These are phyloP conservation scores for Pulicaria dysenterica DNA, from an alignment of 129 eudicot species.

Conservation along the genomic window DNA sequence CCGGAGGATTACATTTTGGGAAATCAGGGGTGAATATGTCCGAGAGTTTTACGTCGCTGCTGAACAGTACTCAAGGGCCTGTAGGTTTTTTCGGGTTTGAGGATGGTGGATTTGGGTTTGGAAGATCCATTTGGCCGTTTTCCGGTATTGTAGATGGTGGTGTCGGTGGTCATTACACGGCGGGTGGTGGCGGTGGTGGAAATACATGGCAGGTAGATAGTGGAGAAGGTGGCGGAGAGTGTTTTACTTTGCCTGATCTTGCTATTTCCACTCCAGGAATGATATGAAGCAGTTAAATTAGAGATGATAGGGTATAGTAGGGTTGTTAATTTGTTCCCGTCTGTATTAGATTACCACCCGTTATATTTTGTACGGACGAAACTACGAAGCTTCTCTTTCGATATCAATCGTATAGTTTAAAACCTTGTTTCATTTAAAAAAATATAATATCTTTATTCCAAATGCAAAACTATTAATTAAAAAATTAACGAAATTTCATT, in stretches of 20 bases:
- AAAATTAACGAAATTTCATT: no score
- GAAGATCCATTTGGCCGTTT: slow-evolving; percentile 59
- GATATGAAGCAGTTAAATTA: slow-evolving; percentile 35
- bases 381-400: no score
- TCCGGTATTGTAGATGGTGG: slow-evolving; percentile 37
- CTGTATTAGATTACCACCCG: slow-evolving; percentile 4
- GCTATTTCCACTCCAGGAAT: slow-evolving; percentile 71
- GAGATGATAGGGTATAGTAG: slow-evolving; percentile 33
- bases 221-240: slow-evolving; percentile 60
- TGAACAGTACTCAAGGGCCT: slow-evolving; percentile 41
- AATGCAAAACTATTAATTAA: no score
- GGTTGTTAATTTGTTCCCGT: slow-evolving; percentile 25
- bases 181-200: slow-evolving; percentile 33
- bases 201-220: slow-evolving; percentile 63
- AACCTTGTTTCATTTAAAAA: no score
- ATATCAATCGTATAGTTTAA: no score
- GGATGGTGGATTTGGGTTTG: slow-evolving; percentile 50
- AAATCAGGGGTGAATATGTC: slow-evolving; percentile 36
- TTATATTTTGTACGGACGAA: no score
- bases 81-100: slow-evolving; percentile 61
- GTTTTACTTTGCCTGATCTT: slow-evolving; percentile 69
- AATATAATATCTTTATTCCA: no score
- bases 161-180: neutral
- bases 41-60: slow-evolving; percentile 66
- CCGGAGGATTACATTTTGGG: slow-evolving; percentile 40